Base-by-base conservation (phyloP, 345 rosid genomes). In the Triadica sebifera region DNA sequence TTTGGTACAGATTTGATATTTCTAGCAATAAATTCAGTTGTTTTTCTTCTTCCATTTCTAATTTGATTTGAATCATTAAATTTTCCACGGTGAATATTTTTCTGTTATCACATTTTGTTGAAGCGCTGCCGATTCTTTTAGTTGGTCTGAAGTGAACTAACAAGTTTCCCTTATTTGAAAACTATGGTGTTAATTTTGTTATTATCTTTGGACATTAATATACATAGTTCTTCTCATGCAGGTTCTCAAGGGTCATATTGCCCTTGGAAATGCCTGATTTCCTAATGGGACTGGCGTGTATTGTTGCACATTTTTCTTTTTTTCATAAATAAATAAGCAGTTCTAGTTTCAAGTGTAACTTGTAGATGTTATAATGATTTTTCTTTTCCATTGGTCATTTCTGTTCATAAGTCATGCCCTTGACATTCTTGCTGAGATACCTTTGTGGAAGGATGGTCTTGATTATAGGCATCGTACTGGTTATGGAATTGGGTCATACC, bases 381-480 rank as follows among this genome's bases (percentile, higher is more conserved):
- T 20, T 9, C 39, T 60, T 25, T 24, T 72, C 15, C 49, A 57
- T 41, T 65, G 11, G 43, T 67, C 29, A 34, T 41, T 55, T 59
- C 73, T 67, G 75, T 61, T 67, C 63, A 51, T 63, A 95, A 98
- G 99, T 72, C 86, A 89, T 83, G 79, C 90, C 34, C 91, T 96
- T 78, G 99, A 96, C 80, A 88, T 93, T 70, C 96, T 96, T 85
- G 97, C 99, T 75, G 86, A 98, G 72, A 61, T 86, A 75, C 94
- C 97, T 52, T 84, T 91, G 82, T 93, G 98, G 98, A 87, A 88
- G 81, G 47, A 89, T 66, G 99, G 99, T 59, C 96, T 96, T 80
- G 97, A 93, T 85, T 96, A 91, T 80, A 89, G 94, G 58, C 99
- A 96, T 73, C 98, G 97, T 50, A 96, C 99, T 72, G 99, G 99